Conservation (phyloP, 2,329 filamentous ascomycete species). For the Pseudogymnoascus sp. region DNA sequence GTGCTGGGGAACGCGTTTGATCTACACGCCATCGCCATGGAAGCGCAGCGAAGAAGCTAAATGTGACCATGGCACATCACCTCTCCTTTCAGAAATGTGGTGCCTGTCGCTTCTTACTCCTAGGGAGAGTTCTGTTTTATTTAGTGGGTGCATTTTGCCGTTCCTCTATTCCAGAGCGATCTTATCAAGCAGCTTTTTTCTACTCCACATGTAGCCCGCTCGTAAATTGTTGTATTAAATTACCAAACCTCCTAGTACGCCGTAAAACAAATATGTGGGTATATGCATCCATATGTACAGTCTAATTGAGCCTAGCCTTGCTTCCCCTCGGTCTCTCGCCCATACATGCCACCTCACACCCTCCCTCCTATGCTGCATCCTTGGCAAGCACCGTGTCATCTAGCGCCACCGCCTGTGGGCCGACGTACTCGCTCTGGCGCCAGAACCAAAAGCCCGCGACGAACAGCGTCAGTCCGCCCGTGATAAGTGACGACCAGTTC, state of each 20-base stretch:
- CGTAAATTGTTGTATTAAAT: neutral
- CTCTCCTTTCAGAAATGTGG: neutral
- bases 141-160: neutral
- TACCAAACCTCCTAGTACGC: neutral
- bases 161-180: neutral
- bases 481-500: slow-evolving; percentile 41
- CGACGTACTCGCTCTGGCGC: slow-evolving; percentile 20
- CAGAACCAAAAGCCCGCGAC: slow-evolving; percentile 32
- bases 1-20: neutral
- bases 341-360: neutral
- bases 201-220: neutral
- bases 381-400: slow-evolving; percentile 6
- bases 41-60: neutral
- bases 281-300: neutral
- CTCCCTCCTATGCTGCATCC: neutral
- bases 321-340: neutral
- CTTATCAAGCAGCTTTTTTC: neutral
- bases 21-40: neutral
- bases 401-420: slow-evolving; percentile 16
- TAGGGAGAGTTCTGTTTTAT: neutral
- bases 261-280: neutral
- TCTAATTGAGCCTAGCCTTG: neutral
- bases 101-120: neutral
- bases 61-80: neutral
- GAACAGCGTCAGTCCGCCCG: slow-evolving; percentile 30